phyloP scores from a whole-genome alignment of 1,139 yeast species.

The Taphrina confusa region DNA sequence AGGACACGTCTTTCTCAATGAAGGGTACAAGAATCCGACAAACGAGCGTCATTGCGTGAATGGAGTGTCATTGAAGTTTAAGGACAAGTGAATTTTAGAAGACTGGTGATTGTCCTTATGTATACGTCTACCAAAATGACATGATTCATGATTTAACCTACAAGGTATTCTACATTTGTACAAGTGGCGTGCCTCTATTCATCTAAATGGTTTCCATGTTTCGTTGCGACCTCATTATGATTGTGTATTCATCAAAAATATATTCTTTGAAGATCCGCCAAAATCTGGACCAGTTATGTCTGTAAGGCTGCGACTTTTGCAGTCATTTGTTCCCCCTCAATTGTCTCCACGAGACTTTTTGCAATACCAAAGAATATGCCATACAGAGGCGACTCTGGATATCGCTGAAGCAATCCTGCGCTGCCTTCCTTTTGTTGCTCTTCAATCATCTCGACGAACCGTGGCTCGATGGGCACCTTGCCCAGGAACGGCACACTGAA shows the following conservation, averaged over 20 bases:
- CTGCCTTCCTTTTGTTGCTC: conserved; percentile 20
- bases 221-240: too few relatives aligned
- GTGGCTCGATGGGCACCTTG: conserved; percentile 88
- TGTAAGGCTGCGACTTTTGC: background rate
- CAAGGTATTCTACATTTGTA: conserved; percentile 1
- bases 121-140: too few relatives aligned
- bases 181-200: too few relatives aligned
- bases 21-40: conserved; percentile 85
- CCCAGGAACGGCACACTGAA: conserved; percentile 72
- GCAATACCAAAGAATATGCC: conserved; percentile 14
- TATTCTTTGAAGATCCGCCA: too few relatives aligned
- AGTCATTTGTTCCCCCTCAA: conserved; percentile 2
- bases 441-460: conserved; percentile 55
- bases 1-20: conserved; percentile 59
- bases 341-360: background rate
- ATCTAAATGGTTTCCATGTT: too few relatives aligned
- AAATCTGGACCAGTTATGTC: too few relatives aligned
- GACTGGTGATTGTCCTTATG: too few relatives aligned
- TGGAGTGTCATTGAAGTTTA: conserved; percentile 65
- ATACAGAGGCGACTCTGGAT: conserved; percentile 20
- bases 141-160: too few relatives aligned
- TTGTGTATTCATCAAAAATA: too few relatives aligned
- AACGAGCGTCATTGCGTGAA: conserved; percentile 95
- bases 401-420: conserved; percentile 4
- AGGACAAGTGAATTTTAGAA: conserved; percentile 43